Percentiles rank a stretch among this genome's conserved stretches.
Evolutionary conservation across 202 grass and related monocot species (phyloP).

Genomic region (Setaria italica): DNA sequence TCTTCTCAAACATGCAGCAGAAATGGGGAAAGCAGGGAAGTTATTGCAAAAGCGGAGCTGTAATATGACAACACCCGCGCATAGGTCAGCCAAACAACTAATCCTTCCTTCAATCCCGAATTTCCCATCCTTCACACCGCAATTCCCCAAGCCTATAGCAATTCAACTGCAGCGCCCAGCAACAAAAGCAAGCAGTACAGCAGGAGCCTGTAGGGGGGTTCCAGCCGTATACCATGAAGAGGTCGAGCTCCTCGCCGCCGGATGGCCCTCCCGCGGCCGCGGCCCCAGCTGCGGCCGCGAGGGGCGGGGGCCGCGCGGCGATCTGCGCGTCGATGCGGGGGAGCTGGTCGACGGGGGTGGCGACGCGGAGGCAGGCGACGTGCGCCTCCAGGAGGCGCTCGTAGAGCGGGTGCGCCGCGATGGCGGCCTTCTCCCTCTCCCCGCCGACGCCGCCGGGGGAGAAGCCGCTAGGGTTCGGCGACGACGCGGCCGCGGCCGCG

Average conservation of each 20-base stretch:
- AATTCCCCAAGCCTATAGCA: background rate
- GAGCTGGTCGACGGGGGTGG: conserved; percentile 97
- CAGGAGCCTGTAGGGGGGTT: background rate
- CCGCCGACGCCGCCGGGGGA: conserved; percentile 46
- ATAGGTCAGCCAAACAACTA: background rate
- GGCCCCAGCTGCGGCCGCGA: conserved; percentile 59
- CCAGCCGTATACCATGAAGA: conserved; percentile 82
- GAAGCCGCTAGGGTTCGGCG: conserved; percentile 48
- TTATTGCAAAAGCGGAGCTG: background rate
- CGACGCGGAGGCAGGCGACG: conserved; percentile 91
- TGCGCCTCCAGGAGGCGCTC: conserved; percentile 92
- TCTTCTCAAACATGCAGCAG: background rate
- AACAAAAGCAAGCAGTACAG: background rate
- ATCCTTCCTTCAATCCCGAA: conserved; percentile 17
- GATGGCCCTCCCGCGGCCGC: conserved; percentile 43
- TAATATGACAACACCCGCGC: background rate
- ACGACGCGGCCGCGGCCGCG: conserved; percentile 32
- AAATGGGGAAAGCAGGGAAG: background rate
- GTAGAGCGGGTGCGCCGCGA: conserved; percentile 88
- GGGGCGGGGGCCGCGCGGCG: conserved; percentile 61
- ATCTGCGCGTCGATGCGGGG: conserved; percentile 94
- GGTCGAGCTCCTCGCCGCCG: conserved; percentile 86
- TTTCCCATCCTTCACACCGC: background rate
- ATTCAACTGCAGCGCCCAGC: background rate
- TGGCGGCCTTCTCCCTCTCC: conserved; percentile 75